phyloP scores from a whole-genome alignment of 805 yeast genomes.

The Starmerella asiatica region DNA sequence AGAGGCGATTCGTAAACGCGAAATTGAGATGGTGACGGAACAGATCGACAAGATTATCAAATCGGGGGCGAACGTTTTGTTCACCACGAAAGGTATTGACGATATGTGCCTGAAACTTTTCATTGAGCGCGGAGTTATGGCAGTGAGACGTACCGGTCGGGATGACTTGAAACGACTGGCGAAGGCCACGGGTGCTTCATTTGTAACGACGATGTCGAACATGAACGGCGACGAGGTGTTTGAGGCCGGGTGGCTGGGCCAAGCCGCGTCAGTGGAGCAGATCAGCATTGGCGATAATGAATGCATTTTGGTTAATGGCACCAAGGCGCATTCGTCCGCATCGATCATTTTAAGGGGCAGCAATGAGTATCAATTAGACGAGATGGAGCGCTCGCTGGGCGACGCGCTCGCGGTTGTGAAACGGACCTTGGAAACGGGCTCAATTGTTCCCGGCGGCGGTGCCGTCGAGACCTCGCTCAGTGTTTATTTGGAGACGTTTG shows the following conservation, averaged over 20 bases:
- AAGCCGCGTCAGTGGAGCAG: slow-evolving; percentile 83
- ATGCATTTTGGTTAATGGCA: slow-evolving; percentile 82
- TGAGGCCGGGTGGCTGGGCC: slow-evolving; percentile 71
- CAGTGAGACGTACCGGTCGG: slow-evolving; percentile 91
- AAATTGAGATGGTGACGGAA: slow-evolving; percentile 72
- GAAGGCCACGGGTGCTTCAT: slow-evolving; percentile 92
- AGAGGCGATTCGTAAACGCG: slow-evolving; percentile 82
- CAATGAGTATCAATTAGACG: slow-evolving; percentile 85
- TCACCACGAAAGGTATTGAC: slow-evolving; percentile 90
- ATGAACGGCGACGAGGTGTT: slow-evolving; percentile 92
- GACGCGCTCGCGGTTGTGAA: slow-evolving; percentile 91
- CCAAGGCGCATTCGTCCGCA: slow-evolving; percentile 79
- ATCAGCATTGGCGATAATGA: slow-evolving; percentile 90
- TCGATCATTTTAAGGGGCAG: slow-evolving; percentile 92
- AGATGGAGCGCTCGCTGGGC: slow-evolving; percentile 94
- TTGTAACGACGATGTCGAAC: slow-evolving; percentile 75
- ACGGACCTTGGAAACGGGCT: slow-evolving; percentile 87
- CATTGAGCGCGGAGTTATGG: slow-evolving; percentile 85
- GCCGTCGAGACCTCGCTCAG: slow-evolving; percentile 96
- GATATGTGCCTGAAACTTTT: slow-evolving; percentile 83
- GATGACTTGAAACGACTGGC: slow-evolving; percentile 96
- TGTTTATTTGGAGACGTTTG: slow-evolving; percentile 89
- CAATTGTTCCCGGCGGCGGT: slow-evolving; percentile 98
- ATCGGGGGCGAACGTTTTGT: slow-evolving; percentile 85
- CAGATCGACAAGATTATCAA: slow-evolving; percentile 65